phyloP scores from a whole-genome alignment of 345 rosid species.

The Pelargonium nanum region DNA sequence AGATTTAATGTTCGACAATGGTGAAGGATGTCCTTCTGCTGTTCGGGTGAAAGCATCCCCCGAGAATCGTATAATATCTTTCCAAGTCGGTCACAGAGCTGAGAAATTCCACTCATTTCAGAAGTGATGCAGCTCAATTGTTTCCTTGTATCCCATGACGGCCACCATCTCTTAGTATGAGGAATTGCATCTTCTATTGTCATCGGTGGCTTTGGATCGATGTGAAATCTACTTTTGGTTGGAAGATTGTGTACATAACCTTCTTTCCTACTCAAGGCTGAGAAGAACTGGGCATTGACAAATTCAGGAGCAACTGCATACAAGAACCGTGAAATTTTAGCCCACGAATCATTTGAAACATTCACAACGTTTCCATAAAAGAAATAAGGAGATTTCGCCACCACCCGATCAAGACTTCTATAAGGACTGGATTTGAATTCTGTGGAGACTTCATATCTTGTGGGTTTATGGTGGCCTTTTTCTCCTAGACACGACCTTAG shows the following conservation, averaged over 20 bases:
- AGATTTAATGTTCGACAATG: constrained; percentile 50
- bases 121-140: constrained; percentile 36
- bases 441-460: constrained; percentile 17
- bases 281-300: constrained; percentile 48
- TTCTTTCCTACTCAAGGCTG: constrained; percentile 67
- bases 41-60: constrained; percentile 46
- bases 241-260: constrained; percentile 90
- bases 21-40: constrained; percentile 46
- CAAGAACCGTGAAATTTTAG: constrained; percentile 57
- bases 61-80: constrained; percentile 33
- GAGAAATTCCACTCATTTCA: constrained; percentile 25
- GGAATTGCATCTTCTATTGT: constrained; percentile 63
- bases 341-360: constrained; percentile 38
- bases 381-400: constrained; percentile 65
- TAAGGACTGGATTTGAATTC: constrained; percentile 31
- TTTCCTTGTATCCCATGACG: constrained; percentile 86
- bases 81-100: constrained; percentile 54
- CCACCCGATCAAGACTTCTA: constrained; percentile 30
- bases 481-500: constrained; percentile 39
- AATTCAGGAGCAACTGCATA: constrained; percentile 59
- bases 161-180: constrained; percentile 73
- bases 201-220: constrained; percentile 44
- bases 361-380: constrained; percentile 58
- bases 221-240: constrained; percentile 36
- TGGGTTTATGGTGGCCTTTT: constrained; percentile 20